A percentile compares a stretch with the other conserved stretches of the same genome.
phyloP scores from a whole-genome alignment of 2,329 filamentous ascomycete species.

The Aspergillus fumigatus region DNA sequence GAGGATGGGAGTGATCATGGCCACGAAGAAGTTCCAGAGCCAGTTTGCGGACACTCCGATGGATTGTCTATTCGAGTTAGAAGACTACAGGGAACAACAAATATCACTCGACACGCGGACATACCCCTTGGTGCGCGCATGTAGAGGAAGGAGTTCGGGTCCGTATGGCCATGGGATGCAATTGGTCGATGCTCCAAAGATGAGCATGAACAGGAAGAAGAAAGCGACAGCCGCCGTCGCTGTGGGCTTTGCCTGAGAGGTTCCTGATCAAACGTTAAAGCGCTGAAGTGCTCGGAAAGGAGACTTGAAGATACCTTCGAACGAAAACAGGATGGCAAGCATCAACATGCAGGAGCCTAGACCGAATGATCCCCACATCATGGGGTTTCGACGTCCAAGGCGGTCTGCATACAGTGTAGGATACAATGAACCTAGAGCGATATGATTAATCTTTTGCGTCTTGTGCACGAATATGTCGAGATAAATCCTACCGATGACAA shows the following conservation, averaged over 20 bases:
- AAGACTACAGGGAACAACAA: not conserved
- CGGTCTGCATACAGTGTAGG: slow-evolving; percentile 46
- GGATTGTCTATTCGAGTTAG: slow-evolving; percentile 26
- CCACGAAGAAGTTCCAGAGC: slow-evolving; percentile 48
- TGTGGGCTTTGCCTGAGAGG: slow-evolving; percentile 35
- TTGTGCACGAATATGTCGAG: not conserved
- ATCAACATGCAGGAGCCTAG: slow-evolving; percentile 40
- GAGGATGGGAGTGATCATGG: slow-evolving; percentile 33
- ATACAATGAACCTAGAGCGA: slow-evolving; percentile 33
- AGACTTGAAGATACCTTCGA: slow-evolving; percentile 28
- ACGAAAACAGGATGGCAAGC: slow-evolving; percentile 40
- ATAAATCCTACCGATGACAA: slow-evolving; percentile 21
- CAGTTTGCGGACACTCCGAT: slow-evolving; percentile 48
- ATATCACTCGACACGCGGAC: not conserved
- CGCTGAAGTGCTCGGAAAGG: not conserved
- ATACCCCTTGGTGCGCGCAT: slow-evolving; percentile 47
- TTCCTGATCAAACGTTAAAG: slow-evolving; percentile 11
- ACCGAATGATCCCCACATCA: slow-evolving; percentile 34
- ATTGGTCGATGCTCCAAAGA: slow-evolving; percentile 43
- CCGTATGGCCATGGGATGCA: slow-evolving; percentile 50
- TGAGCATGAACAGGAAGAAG: slow-evolving; percentile 45
- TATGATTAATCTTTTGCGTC: slow-evolving; percentile 1
- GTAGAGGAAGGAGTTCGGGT: slow-evolving; percentile 48
- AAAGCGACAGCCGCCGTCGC: slow-evolving; percentile 46
- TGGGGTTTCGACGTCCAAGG: slow-evolving; percentile 35